Percentiles rank a stretch among this genome's conserved stretches.
phyloP scores from a whole-genome alignment of 805 yeast genomes.

The Teunomyces pallodes region DNA sequence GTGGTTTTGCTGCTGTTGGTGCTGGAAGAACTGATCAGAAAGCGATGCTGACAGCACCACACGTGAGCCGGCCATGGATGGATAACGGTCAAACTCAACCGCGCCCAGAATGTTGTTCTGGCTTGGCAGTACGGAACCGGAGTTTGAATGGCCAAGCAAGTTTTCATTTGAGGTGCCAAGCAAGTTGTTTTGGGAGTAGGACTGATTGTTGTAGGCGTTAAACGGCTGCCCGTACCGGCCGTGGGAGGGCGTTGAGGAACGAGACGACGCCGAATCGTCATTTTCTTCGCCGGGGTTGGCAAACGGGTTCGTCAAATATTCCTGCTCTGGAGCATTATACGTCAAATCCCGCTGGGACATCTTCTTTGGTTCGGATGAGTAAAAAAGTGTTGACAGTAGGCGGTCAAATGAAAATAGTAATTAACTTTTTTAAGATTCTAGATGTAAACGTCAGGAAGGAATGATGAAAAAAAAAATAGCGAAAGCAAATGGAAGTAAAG shows the following conservation, averaged over 20 bases:
- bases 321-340: constrained; percentile 18
- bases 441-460: background rate
- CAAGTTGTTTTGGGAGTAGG: constrained; percentile 38
- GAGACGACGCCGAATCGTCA: background rate
- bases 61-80: constrained; percentile 57
- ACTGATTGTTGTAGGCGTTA: constrained; percentile 37
- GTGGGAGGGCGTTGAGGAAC: background rate
- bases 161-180: constrained; percentile 23
- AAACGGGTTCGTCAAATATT: constrained; percentile 14
- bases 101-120: constrained; percentile 35
- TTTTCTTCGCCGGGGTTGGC: background rate
- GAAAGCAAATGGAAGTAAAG: background rate
- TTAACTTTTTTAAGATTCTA: background rate
- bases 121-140: background rate
- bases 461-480: background rate
- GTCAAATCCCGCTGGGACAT: constrained; percentile 35
- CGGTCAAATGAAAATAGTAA: too few species aligned
- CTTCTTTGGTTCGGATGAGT: background rate
- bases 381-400: background rate
- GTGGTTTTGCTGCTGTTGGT: background rate
- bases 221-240: constrained; percentile 32
- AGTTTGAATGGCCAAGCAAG: background rate
- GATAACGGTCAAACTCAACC: constrained; percentile 66
- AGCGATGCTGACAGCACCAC: constrained; percentile 49
- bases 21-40: background rate